Evolutionary conservation across 768 basidiomycete species (phyloP).

Genomic region (Pleurotus giganteus): DNA sequence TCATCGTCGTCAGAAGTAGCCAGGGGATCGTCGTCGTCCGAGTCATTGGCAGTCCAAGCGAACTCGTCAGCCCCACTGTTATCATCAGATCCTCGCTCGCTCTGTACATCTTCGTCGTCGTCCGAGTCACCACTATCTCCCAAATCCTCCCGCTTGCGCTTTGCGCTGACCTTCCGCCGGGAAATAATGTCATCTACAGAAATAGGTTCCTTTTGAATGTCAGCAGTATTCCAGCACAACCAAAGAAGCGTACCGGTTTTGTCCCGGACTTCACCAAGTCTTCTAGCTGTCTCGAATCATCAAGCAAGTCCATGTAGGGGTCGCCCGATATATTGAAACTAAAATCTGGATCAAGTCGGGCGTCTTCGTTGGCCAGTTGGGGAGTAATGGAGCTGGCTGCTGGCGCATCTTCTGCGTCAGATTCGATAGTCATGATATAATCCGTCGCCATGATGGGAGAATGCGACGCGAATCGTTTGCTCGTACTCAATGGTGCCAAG

Average conservation of each 20-base stretch:
- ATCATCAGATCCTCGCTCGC: constrained; percentile 30
- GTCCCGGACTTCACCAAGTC: constrained; percentile 62
- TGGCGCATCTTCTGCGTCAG: constrained; percentile 58
- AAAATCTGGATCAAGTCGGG: constrained; percentile 85
- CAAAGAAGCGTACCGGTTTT: constrained; percentile 55
- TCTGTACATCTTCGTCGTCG: constrained; percentile 35
- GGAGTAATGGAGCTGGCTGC: background rate
- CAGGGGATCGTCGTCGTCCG: constrained; percentile 35
- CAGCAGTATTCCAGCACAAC: constrained; percentile 9
- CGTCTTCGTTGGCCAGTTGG: too few relatives aligned
- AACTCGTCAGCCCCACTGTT: constrained; percentile 37
- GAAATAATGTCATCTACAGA: too few relatives aligned
- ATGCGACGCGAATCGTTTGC: too few relatives aligned
- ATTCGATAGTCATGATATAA: constrained; percentile 84
- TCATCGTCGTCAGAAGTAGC: constrained; percentile 43
- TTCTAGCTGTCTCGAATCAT: constrained; percentile 34
- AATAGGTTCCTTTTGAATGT: constrained; percentile 43
- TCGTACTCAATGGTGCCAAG: too few relatives aligned
- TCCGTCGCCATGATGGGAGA: constrained; percentile 43
- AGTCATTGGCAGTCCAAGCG: constrained; percentile 21
- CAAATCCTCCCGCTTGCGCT: constrained; percentile 62
- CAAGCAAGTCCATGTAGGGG: constrained; percentile 57
- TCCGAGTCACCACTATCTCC: constrained; percentile 37
- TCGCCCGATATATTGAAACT: constrained; percentile 78
- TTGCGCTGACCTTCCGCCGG: constrained; percentile 54